A percentile compares a stretch with the other conserved stretches of the same genome.
These are phyloP conservation scores for Paraconiothyrium brasiliense DNA, from an alignment of 2,329 filamentous ascomycete species.

Conservation along the genomic window DNA sequence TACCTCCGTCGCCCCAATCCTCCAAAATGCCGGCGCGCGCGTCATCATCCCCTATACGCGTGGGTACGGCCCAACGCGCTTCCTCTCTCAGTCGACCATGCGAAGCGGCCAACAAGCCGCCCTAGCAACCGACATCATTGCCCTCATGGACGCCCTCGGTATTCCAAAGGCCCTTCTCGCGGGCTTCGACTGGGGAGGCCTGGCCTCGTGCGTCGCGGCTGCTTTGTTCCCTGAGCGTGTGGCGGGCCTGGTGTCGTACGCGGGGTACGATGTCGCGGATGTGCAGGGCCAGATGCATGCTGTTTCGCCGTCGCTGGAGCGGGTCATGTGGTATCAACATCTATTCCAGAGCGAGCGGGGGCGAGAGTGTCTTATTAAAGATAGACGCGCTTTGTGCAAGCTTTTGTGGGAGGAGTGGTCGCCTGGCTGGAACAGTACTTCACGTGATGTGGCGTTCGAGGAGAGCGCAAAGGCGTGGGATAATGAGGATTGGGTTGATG, in stretches of 20 bases:
- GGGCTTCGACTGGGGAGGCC: constrained; percentile 8
- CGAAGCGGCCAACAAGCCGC: constrained; percentile 7
- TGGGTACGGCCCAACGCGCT: neutral
- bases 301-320: constrained; percentile 2
- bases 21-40: constrained; percentile 2
- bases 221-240: constrained; percentile 8
- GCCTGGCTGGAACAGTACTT: neutral
- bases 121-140: constrained; percentile 5
- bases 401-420: constrained; percentile 10
- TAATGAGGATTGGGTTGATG: constrained; percentile 8
- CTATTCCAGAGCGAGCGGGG: constrained; percentile 7
- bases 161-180: constrained; percentile 1
- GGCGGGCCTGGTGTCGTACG: constrained; percentile 8
- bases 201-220: constrained; percentile 4
- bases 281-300: constrained; percentile 6
- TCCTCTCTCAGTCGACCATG: constrained; percentile 2
- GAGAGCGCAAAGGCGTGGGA: neutral
- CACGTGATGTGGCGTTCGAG: neutral
- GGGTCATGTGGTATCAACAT: constrained; percentile 12
- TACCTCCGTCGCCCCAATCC: neutral
- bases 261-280: constrained; percentile 8
- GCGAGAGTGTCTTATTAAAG: neutral
- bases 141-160: constrained; percentile 5
- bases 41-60: constrained; percentile 9
- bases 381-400: constrained; percentile 2